These are phyloP conservation scores for Tritrichomonas musculus DNA, from an alignment of 208 protist genomes.

Conservation along the genomic window DNA sequence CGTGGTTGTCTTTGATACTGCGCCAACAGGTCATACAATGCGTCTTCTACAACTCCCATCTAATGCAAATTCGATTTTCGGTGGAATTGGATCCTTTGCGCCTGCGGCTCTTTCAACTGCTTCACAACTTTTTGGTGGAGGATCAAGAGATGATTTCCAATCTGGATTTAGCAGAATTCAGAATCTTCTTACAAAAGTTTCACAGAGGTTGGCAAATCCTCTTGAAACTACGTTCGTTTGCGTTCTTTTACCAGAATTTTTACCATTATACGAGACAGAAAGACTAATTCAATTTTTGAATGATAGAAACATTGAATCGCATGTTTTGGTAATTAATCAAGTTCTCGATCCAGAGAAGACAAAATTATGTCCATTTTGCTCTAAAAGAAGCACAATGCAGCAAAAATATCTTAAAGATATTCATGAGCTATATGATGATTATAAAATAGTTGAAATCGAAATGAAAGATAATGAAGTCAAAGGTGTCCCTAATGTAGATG, in stretches of 20 bases:
- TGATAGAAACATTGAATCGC: conserved; percentile 38
- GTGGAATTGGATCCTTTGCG: neutral
- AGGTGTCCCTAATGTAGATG: neutral
- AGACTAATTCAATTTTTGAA: conserved; percentile 88
- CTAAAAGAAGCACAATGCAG: neutral
- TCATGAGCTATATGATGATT: conserved; percentile 33
- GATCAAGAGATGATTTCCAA: neutral
- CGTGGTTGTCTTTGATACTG: conserved; percentile 95
- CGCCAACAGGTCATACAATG: conserved; percentile 91
- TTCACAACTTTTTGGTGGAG: neutral
- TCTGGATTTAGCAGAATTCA: neutral
- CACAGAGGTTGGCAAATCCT: conserved; percentile 48
- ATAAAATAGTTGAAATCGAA: neutral
- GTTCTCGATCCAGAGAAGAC: neutral
- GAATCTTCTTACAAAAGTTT: conserved; percentile 34
- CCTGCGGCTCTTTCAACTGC: neutral
- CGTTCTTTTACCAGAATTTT: conserved; percentile 95
- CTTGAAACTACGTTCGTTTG: conserved; percentile 85
- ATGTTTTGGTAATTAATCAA: conserved; percentile 31
- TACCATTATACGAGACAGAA: conserved; percentile 97
- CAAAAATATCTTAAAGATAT: neutral
- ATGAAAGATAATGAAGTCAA: conserved; percentile 1
- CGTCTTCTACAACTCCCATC: neutral
- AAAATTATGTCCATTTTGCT: neutral
- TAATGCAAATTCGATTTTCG: neutral